These are phyloP conservation scores for Neofusicoccum laricinum DNA, from an alignment of 2,329 filamentous ascomycete genomes.

Conservation along the genomic window DNA sequence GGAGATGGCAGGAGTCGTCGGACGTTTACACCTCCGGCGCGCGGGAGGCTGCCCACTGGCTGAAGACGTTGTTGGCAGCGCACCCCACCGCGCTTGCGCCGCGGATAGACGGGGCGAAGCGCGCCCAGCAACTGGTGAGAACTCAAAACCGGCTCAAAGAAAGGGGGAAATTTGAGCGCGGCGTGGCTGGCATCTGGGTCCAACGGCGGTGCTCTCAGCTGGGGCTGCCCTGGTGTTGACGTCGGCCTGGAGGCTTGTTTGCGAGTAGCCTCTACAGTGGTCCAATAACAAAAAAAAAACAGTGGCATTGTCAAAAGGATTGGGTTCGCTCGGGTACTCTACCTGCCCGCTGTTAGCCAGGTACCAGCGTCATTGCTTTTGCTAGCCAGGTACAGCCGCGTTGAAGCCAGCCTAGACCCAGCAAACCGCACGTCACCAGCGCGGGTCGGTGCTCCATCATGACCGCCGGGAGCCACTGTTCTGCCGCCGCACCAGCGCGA, in stretches of 20 bases:
- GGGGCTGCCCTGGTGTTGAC: neutral
- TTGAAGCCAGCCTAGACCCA: neutral
- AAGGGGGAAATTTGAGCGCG: neutral
- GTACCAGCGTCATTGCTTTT: neutral
- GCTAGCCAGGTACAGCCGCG: slow-evolving; percentile 17
- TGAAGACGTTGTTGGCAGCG: neutral
- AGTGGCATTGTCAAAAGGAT: neutral
- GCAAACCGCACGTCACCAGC: slow-evolving; percentile 13
- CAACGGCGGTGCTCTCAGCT: neutral
- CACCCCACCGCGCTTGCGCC: neutral
- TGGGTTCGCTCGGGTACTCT: neutral
- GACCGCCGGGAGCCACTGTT: neutral
- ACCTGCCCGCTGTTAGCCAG: slow-evolving; percentile 1
- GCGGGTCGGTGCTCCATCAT: neutral
- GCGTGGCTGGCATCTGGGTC: slow-evolving; percentile 1
- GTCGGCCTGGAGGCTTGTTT: neutral
- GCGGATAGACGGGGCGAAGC: slow-evolving; percentile 1
- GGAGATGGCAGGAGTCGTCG: neutral
- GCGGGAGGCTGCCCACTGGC: neutral
- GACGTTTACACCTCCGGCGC: neutral
- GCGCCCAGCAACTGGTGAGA: neutral
- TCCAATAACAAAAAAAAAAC: neutral
- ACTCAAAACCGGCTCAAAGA: neutral
- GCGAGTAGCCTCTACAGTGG: neutral
- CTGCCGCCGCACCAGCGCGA: neutral